These are phyloP conservation scores for Hansfordia pulvinata DNA, from an alignment of 2,329 filamentous ascomycete species.

Conservation along the genomic window DNA sequence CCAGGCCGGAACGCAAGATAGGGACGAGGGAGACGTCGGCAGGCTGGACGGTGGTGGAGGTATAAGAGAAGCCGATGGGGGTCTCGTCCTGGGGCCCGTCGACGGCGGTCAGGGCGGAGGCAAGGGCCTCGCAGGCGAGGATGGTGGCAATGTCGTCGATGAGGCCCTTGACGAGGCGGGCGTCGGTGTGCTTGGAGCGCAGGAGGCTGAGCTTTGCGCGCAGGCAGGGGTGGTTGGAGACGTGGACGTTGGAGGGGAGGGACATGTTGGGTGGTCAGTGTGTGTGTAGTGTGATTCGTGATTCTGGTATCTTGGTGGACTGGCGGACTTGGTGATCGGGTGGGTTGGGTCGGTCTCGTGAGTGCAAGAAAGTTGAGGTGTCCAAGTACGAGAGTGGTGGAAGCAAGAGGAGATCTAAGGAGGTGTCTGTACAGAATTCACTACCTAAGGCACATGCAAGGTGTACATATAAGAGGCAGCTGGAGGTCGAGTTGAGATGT, in stretches of 20 bases:
- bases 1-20: constrained; percentile 82
- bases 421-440: too few relatives aligned
- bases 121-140: constrained; percentile 69
- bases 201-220: constrained; percentile 82
- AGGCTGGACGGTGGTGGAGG: constrained; percentile 48
- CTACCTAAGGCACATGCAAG: too few relatives aligned
- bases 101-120: constrained; percentile 40
- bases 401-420: too few relatives aligned
- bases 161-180: constrained; percentile 66
- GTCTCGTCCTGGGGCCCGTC: constrained; percentile 59
- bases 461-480: too few relatives aligned
- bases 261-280: too few relatives aligned
- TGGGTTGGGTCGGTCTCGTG: too few relatives aligned
- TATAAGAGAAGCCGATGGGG: constrained; percentile 65
- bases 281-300: too few relatives aligned
- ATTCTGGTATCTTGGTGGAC: too few relatives aligned
- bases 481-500: too few relatives aligned
- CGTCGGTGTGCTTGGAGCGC: constrained; percentile 54
- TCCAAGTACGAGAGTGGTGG: too few relatives aligned
- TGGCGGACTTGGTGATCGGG: too few relatives aligned
- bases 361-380: too few relatives aligned
- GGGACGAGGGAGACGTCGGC: constrained; percentile 68
- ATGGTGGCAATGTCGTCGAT: constrained; percentile 80
- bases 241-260: constrained; percentile 52
- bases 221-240: constrained; percentile 78